These are phyloP conservation scores for Protoeuglena noctilucae DNA, from an alignment of 139 green algal genomes.

Conservation along the genomic window DNA sequence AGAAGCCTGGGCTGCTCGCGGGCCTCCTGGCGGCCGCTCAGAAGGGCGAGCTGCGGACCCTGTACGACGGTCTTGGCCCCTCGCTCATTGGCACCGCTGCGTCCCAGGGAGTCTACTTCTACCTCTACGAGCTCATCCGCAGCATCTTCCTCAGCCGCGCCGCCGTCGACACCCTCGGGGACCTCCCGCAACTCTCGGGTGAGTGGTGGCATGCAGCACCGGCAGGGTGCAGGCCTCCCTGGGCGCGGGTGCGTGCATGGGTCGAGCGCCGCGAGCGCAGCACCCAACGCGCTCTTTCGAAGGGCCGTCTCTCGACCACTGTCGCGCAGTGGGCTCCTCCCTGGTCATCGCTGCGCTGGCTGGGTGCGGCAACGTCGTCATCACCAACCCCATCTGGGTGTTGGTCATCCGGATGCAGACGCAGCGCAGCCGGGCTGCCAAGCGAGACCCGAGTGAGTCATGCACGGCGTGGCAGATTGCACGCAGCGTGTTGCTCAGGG, in stretches of 20 bases:
- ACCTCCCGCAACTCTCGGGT: neutral
- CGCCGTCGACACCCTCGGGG: neutral
- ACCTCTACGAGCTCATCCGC: conserved; percentile 34
- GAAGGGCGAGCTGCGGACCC: conserved; percentile 1
- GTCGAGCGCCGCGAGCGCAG: neutral
- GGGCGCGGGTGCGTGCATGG: conserved; percentile 2
- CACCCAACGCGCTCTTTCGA: neutral
- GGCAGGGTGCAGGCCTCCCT: neutral
- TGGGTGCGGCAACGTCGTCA: conserved; percentile 63
- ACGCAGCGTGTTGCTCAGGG: too few species aligned
- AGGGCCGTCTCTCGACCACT: neutral
- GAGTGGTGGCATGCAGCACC: neutral
- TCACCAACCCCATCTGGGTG: conserved; percentile 87
- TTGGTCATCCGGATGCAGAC: conserved; percentile 75
- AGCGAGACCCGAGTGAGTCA: conserved; percentile 3
- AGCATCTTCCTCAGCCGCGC: neutral
- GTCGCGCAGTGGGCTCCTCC: conserved; percentile 28
- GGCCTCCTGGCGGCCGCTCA: too few species aligned
- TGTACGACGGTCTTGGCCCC: conserved; percentile 51
- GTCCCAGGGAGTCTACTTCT: conserved; percentile 72
- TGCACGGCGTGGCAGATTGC: too few species aligned
- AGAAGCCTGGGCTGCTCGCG: too few species aligned
- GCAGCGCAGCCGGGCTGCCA: neutral
- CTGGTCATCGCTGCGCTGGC: conserved; percentile 55
- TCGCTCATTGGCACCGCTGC: conserved; percentile 53